Base-by-base conservation (phyloP, 352 stramenopile genomes). In the Pseudoperonospora humuli region DNA sequence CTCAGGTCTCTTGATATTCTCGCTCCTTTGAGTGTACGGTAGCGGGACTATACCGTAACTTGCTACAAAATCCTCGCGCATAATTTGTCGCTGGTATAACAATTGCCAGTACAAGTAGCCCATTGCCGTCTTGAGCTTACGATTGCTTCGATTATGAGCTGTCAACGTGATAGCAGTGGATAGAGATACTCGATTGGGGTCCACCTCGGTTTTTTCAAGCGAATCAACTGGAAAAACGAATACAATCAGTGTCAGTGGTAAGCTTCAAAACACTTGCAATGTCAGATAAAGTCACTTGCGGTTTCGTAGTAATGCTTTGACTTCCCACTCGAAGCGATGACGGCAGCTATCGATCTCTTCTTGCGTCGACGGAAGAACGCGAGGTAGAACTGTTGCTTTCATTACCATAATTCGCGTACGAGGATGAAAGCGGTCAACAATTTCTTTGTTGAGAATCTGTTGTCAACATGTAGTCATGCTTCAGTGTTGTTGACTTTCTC, bases 61-160 rank as follows among this genome's bases (percentile, higher is more conserved):
- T 23, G 61, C 57, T 24, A 68, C 55, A 50, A 63, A 81, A 25
- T 52, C 52, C 53, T 65, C 64, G 8, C 37, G 45, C 9, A 85
- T 45, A 35, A 73, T 43, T 3, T 63, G 34, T 3, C 54, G 46
- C 7, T 58, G 20, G 24, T 81, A 58, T 10, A 83, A 52, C 7
- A 85, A 45, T 13, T 64, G 46, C 35, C 59, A 50, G 39, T 88
- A 88, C 46, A 88, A 59, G n/a, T 45, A 38, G 0, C 56, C 71
- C 14, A 86, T 49, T 31, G 65, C 61, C 8, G 32, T 32, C 32
- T 83, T 84, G 24, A 88, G 61, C n/a, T 68, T 41, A 32, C 72
- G 62, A 41, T 86, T 88, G 54, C 84, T 88, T 47, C 61, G 52
- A 42, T 86, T 78, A 60, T 88, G 76, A 0, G 67, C 45, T 24